Base-by-base conservation (phyloP, 805 yeast species). In the Kodamaea laetipori region DNA sequence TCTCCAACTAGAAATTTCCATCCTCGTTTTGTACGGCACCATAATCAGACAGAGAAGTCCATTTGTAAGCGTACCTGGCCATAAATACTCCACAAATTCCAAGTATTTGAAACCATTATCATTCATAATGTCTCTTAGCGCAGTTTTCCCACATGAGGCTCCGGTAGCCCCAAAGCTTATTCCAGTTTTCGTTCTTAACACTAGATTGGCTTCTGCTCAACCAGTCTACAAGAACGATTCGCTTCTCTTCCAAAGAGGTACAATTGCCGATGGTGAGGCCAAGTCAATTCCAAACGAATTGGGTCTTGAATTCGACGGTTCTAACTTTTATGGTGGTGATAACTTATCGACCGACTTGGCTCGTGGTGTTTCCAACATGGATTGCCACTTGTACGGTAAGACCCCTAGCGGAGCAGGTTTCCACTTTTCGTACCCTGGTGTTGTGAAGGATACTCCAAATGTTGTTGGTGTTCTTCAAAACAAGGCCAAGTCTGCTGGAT, bases 321-420 rank as follows among this genome's bases (percentile, higher is more conserved):
- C 27, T 6, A 54, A 49, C 6, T 42, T 66, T 12, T 32, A 38
- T 37, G 85, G 86, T 4, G 59, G 60, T 46, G 86, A 81, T 49
- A 76, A 77, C 39, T 63, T 81, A 51, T 66, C 67, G 13, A 52
- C 58, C 23, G 56, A 59, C 30, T 53, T 63, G n/a, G 56, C 54
- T n/a, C 51, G 60, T 4, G 53, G 52, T 4, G 47, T 56, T 18
- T 44, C 63, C 9, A 53, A 53, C n/a, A 63, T 80, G 51, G 80
- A 78, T 51, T 79, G 84, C 56, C 70, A 69, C 39, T 45, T 80
- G 41, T 76, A 66, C 50, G 69, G 78, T 24, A 73, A 67, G 46
- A 67, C 77, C 12, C 65, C 66, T 4, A 63, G 59, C 32, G 82
- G 77, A 4, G 54, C 63, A 3, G 74, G 73, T 13, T 63, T 73